A percentile compares a stretch with the other conserved stretches of the same genome.
Evolutionary conservation across 192 early-diverging fungal species (phyloP).

Genomic region (Borealophlyctis nickersoniae): DNA sequence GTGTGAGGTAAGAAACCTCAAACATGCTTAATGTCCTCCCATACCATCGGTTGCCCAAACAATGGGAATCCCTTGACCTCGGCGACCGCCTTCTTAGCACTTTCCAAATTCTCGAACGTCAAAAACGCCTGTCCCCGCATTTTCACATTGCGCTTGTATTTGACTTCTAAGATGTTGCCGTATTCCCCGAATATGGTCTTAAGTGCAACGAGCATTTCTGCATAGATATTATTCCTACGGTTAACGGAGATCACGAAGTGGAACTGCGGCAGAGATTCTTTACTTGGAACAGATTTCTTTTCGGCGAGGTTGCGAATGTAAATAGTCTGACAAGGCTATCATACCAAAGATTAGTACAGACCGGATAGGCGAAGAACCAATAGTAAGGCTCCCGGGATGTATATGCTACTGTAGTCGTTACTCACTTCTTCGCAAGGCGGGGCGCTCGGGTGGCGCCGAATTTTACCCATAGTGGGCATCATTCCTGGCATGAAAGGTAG

Average conservation of each 20-base stretch:
- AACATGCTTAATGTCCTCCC: background rate
- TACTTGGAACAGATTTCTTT: constrained; percentile 69
- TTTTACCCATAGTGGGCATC: too few species aligned
- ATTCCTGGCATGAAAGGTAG: too few species aligned
- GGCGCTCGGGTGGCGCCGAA: too few species aligned
- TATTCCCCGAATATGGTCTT: constrained; percentile 76
- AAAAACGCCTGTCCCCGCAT: constrained; percentile 96
- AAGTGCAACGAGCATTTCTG: constrained; percentile 73
- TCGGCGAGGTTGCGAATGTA: constrained; percentile 78
- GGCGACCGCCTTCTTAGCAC: constrained; percentile 71
- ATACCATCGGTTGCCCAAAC: constrained; percentile 80
- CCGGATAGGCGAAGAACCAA: too few species aligned
- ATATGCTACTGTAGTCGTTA: too few species aligned
- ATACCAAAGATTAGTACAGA: background rate
- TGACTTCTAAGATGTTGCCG: constrained; percentile 80
- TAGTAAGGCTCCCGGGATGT: too few species aligned
- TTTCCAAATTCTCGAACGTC: constrained; percentile 68
- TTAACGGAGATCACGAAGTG: background rate
- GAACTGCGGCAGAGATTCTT: background rate
- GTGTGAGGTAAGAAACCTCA: background rate
- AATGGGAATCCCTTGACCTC: constrained; percentile 83
- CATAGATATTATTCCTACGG: background rate
- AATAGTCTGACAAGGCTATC: constrained; percentile 76
- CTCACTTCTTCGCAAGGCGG: too few species aligned
- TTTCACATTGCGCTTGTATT: constrained; percentile 72